These are phyloP conservation scores for Achaetomium macrosporum DNA, from an alignment of 2,329 filamentous ascomycete genomes.

Conservation along the genomic window DNA sequence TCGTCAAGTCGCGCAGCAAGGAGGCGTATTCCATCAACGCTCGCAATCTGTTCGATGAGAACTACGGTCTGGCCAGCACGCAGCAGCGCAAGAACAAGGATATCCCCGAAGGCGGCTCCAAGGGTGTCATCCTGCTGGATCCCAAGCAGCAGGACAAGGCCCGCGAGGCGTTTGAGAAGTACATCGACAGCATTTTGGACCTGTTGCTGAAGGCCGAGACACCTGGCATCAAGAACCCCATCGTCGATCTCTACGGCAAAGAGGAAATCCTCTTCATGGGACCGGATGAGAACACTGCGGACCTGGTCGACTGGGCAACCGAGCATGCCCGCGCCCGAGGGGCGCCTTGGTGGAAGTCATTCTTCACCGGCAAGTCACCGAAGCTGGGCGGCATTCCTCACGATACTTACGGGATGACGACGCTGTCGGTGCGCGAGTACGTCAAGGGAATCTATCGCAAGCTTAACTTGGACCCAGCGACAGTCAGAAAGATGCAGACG, in stretches of 20 bases:
- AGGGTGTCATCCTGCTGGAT: constrained; percentile 94
- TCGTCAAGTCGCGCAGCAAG: constrained; percentile 95
- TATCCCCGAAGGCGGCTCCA: constrained; percentile 95
- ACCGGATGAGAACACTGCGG: constrained; percentile 96
- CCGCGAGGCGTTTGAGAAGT: constrained; percentile 93
- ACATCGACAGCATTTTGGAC: constrained; percentile 97
- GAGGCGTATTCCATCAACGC: constrained; percentile 97
- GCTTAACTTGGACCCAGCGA: constrained; percentile 77
- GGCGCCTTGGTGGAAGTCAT: constrained; percentile 99
- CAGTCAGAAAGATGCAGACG: constrained; percentile 91
- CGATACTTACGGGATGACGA: constrained; percentile 96
- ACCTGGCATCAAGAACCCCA: constrained; percentile 97
- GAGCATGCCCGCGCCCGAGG: constrained; percentile 82
- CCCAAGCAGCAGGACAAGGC: constrained; percentile 91
- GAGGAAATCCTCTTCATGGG: constrained; percentile 98
- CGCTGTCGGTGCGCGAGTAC: constrained; percentile 90
- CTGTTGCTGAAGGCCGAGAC: constrained; percentile 83
- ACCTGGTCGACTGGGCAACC: constrained; percentile 97
- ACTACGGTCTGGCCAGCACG: constrained; percentile 96
- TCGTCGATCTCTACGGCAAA: constrained; percentile 91
- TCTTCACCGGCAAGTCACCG: constrained; percentile 98
- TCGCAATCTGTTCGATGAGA: constrained; percentile 94
- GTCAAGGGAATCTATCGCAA: constrained; percentile 97
- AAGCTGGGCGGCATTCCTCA: constrained; percentile 95
- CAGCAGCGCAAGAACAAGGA: constrained; percentile 99